Evolutionary conservation across 805 yeast species (phyloP).

Genomic region (Metschnikowia lochheadii): DNA sequence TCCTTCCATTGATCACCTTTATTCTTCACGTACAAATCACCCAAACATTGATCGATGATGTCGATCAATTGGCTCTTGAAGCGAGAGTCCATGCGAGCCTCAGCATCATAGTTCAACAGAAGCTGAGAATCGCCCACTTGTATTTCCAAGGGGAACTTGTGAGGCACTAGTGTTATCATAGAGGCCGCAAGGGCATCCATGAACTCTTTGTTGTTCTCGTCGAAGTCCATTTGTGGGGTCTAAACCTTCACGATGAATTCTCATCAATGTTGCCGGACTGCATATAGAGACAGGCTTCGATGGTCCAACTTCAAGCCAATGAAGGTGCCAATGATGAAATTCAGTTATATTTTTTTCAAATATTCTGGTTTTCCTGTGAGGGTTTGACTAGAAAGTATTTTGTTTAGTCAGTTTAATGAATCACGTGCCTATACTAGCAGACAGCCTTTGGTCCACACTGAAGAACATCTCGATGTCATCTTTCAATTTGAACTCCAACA

Average conservation of each 20-base stretch:
- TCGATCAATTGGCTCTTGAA: conserved; percentile 15
- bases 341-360: background rate
- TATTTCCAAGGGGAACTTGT: conserved; percentile 7
- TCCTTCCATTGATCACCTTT: conserved; percentile 40
- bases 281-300: background rate
- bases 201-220: conserved; percentile 11
- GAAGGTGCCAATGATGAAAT: background rate
- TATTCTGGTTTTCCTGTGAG: too few species aligned
- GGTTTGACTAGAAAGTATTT: too few species aligned
- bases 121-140: background rate
- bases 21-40: conserved; percentile 21
- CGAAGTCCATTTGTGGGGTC: conserved; percentile 6
- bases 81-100: background rate
- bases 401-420: too few species aligned
- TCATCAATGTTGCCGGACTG: background rate
- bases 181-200: conserved; percentile 9
- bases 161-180: conserved; percentile 8
- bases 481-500: too few species aligned
- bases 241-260: background rate
- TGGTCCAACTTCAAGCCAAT: background rate
- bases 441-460: too few species aligned
- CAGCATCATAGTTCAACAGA: background rate
- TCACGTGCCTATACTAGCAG: too few species aligned
- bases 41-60: conserved; percentile 28
- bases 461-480: too few species aligned